Evolutionary conservation across 2,329 filamentous ascomycete species (phyloP).

Genomic region (Aspergillus pseudotamarii): DNA sequence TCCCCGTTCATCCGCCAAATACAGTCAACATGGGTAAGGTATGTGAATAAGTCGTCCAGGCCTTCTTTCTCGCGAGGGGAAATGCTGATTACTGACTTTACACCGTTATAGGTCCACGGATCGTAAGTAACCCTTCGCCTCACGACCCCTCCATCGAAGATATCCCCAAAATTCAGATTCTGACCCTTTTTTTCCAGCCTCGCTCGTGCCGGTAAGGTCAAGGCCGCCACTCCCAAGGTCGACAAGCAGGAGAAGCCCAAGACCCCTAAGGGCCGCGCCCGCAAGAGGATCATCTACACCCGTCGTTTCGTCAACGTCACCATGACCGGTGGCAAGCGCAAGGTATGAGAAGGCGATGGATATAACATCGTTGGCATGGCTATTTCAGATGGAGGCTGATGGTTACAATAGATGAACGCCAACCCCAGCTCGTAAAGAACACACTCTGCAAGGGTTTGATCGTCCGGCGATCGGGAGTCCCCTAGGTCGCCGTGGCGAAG

Average conservation of each 20-base stretch:
- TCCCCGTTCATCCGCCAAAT: conserved; percentile 5
- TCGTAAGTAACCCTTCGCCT: conserved; percentile 10
- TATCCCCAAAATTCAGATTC: background rate
- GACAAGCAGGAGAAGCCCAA: conserved; percentile 78
- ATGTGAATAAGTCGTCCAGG: background rate
- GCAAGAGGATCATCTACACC: conserved; percentile 96
- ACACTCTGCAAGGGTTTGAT: conserved; percentile 6
- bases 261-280: conserved; percentile 93
- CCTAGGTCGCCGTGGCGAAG: conserved; percentile 2
- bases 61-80: background rate
- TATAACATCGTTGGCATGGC: background rate
- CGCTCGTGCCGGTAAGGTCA: conserved; percentile 31
- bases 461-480: conserved; percentile 2
- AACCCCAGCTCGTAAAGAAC: conserved; percentile 70
- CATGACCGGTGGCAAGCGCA: conserved; percentile 96
- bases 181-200: conserved; percentile 11
- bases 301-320: conserved; percentile 98
- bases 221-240: conserved; percentile 29
- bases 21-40: conserved; percentile 19
- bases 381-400: background rate
- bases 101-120: conserved; percentile 16
- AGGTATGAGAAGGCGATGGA: conserved; percentile 61
- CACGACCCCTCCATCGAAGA: background rate
- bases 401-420: conserved; percentile 72
- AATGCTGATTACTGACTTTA: conserved; percentile 6